phyloP scores from a whole-genome alignment of 805 yeast genomes.

The Yamadazyma phyllophila region DNA sequence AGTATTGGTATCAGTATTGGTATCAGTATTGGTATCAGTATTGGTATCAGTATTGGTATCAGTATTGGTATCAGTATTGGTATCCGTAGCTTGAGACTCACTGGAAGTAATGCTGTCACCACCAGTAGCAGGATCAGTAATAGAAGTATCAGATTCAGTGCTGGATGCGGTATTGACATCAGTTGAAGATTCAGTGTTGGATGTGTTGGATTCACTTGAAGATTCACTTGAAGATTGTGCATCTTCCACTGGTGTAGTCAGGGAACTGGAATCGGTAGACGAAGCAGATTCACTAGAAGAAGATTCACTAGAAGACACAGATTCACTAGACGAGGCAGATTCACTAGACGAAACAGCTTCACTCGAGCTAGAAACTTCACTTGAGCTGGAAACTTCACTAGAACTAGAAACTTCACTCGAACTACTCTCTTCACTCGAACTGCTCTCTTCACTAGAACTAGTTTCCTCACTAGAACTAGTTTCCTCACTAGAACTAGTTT shows the following conservation, averaged over 20 bases:
- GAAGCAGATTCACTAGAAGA: no score
- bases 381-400: neutral
- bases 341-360: no score
- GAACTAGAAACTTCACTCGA: neutral
- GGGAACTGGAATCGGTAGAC: neutral
- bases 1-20: constrained; percentile 14
- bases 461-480: neutral
- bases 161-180: constrained; percentile 7
- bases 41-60: constrained; percentile 14
- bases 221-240: neutral
- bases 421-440: neutral
- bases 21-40: constrained; percentile 11
- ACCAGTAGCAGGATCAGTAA: no score
- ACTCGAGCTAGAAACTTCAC: neutral
- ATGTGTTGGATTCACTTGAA: neutral
- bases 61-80: constrained; percentile 12
- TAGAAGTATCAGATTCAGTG: no score
- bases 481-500: neutral
- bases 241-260: neutral
- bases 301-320: no score
- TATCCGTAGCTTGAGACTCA: constrained; percentile 7
- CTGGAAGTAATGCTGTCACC: no score
- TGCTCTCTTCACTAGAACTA: neutral
- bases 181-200: neutral
- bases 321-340: no score